Evolutionary conservation across 2,329 filamentous ascomycete species (phyloP).

Genomic region (Rhinocladiella similis): DNA sequence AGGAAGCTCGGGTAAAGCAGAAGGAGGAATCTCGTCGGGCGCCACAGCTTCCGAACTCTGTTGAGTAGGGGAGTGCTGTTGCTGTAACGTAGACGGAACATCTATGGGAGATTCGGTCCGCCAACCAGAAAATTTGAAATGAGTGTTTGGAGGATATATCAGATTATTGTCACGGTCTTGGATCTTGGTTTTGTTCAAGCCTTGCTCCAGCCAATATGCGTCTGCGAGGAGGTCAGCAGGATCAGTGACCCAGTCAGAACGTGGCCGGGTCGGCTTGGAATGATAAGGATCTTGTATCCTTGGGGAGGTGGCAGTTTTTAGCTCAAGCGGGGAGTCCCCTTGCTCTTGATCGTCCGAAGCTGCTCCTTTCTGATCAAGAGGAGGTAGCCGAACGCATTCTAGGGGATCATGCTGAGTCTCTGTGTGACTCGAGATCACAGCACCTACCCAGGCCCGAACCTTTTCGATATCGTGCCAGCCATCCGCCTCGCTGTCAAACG

Average conservation of each 20-base stretch:
- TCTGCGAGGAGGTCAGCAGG: constrained; percentile 88
- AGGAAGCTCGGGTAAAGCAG: constrained; percentile 23
- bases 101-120: constrained; percentile 23
- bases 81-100: constrained; percentile 20
- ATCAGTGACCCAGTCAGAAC: constrained; percentile 81
- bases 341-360: constrained; percentile 30
- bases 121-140: constrained; percentile 33
- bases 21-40: constrained; percentile 23
- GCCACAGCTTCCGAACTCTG: constrained; percentile 5
- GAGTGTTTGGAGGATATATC: constrained; percentile 53
- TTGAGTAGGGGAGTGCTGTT: constrained; percentile 12
- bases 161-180: constrained; percentile 76
- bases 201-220: constrained; percentile 84
- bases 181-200: constrained; percentile 74
- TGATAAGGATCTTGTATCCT: constrained; percentile 18
- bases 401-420: constrained; percentile 48
- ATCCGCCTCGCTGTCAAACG: constrained; percentile 71
- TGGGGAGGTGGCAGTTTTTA: constrained; percentile 40
- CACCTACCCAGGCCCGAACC: constrained; percentile 76
- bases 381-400: constrained; percentile 46
- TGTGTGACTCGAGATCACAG: constrained; percentile 55
- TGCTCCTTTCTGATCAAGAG: constrained; percentile 32
- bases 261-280: constrained; percentile 66
- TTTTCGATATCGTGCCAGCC: constrained; percentile 74
- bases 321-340: constrained; percentile 19